Percentiles rank a stretch among this genome's conserved stretches.
phyloP scores from a whole-genome alignment of 345 rosid species.

The Arabis hirsuta region DNA sequence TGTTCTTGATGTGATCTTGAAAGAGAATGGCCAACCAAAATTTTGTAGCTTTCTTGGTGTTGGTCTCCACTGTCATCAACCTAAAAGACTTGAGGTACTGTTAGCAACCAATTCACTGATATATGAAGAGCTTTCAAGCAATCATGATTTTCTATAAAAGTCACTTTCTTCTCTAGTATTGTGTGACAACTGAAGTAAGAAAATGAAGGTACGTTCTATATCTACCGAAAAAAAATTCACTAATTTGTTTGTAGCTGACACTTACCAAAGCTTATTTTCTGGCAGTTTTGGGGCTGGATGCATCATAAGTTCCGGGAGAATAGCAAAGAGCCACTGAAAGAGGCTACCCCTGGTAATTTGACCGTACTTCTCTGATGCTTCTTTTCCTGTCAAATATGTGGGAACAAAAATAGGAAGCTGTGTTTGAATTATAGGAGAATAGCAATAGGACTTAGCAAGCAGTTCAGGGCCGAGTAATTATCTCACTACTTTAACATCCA shows the following conservation, averaged over 20 bases:
- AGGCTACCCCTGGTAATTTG: slow-evolving; percentile 62
- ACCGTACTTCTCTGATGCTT: slow-evolving; percentile 36
- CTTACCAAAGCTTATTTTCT: slow-evolving; percentile 45
- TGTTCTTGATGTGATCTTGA: slow-evolving; percentile 66
- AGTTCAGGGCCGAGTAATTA: neutral
- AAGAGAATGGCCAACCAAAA: slow-evolving; percentile 70
- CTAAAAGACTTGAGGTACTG: slow-evolving; percentile 47
- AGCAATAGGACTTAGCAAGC: slow-evolving; percentile 31
- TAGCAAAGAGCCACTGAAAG: slow-evolving; percentile 61
- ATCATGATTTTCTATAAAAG: slow-evolving; percentile 46
- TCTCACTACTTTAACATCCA: slow-evolving; percentile 28
- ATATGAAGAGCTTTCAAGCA: slow-evolving; percentile 38
- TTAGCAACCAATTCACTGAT: slow-evolving; percentile 51
- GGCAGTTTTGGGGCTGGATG: slow-evolving; percentile 89
- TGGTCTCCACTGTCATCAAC: slow-evolving; percentile 53
- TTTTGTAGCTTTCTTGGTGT: slow-evolving; percentile 76
- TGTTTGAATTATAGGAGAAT: slow-evolving; percentile 12
- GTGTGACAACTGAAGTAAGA: slow-evolving; percentile 47
- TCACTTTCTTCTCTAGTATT: slow-evolving; percentile 42
- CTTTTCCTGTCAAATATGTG: slow-evolving; percentile 25
- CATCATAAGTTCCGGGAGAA: slow-evolving; percentile 58
- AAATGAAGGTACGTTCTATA: slow-evolving; percentile 68
- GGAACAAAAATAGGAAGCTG: slow-evolving; percentile 16
- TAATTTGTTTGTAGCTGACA: slow-evolving; percentile 39
- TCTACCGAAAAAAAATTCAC: slow-evolving; percentile 26